Evolutionary conservation across 305 asterid species (phyloP).

Genomic region (Fraxinus ornus): DNA sequence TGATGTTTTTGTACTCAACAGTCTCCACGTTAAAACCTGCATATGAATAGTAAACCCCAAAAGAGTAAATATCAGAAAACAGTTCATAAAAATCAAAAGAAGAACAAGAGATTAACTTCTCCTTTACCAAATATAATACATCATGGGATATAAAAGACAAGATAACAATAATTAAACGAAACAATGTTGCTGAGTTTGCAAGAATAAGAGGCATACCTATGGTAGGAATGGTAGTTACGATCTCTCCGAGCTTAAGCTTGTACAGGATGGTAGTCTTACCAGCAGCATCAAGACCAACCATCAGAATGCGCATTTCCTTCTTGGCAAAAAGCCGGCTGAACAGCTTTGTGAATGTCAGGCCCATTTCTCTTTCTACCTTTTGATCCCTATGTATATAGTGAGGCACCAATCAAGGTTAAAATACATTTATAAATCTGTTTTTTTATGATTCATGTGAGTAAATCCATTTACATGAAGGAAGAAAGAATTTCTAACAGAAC

Average conservation of each 20-base stretch:
- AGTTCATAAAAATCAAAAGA: neutral
- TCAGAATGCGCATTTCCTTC: slow-evolving; percentile 39
- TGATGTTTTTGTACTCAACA: slow-evolving; percentile 32
- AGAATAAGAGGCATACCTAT: slow-evolving; percentile 26
- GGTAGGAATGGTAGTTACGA: slow-evolving; percentile 35
- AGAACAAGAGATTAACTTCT: neutral
- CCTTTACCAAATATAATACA: neutral
- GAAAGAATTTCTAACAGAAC: neutral
- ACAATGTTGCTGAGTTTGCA: neutral
- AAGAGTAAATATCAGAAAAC: neutral
- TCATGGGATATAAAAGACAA: neutral
- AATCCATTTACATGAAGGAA: neutral
- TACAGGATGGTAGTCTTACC: slow-evolving; percentile 40
- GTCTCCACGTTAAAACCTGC: slow-evolving; percentile 34
- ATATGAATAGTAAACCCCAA: neutral
- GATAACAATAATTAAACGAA: neutral
- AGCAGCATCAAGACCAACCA: slow-evolving; percentile 43
- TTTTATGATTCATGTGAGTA: neutral
- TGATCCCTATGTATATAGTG: slow-evolving; percentile 10
- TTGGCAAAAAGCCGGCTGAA: slow-evolving; percentile 37
- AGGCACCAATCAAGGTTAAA: neutral
- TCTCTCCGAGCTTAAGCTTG: slow-evolving; percentile 40
- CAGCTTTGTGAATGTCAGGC: slow-evolving; percentile 33
- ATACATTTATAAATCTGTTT: neutral
- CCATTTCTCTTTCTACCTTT: slow-evolving; percentile 28